A percentile compares a stretch with the other conserved stretches of the same genome.
Evolutionary conservation across 371 early-diverging fungal species (phyloP).

Genomic region (Rhizopus sp.): DNA sequence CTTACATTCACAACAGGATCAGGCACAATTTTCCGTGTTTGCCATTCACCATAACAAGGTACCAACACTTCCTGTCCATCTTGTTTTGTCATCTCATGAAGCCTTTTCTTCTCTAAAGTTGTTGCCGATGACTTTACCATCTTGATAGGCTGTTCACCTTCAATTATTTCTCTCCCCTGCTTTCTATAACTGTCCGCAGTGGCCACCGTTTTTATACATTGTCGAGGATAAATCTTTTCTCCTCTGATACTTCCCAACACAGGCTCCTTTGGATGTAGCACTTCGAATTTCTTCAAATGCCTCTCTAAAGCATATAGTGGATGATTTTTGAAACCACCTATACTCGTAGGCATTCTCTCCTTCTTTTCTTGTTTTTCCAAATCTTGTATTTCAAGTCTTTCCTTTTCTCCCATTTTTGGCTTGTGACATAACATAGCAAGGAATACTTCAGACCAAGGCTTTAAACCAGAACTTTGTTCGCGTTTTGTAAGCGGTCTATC

Average conservation of each 20-base stretch:
- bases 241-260: slow-evolving; percentile 75
- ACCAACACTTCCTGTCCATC: slow-evolving; percentile 37
- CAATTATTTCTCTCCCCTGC: slow-evolving; percentile 53
- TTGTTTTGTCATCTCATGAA: slow-evolving; percentile 47
- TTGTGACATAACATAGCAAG: slow-evolving; percentile 17
- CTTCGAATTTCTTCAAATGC: slow-evolving; percentile 77
- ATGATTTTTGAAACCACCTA: slow-evolving; percentile 79
- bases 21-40: slow-evolving; percentile 71
- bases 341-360: slow-evolving; percentile 81
- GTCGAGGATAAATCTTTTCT: slow-evolving; percentile 80
- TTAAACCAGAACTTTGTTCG: slow-evolving; percentile 36
- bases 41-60: slow-evolving; percentile 85
- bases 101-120: slow-evolving; percentile 58
- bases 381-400: slow-evolving; percentile 55
- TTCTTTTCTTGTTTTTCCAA: slow-evolving; percentile 42
- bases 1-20: slow-evolving; percentile 67
- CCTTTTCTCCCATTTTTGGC: slow-evolving; percentile 28
- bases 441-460: slow-evolving; percentile 38
- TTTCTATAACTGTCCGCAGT: slow-evolving; percentile 73
- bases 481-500: slow-evolving; percentile 48
- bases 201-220: slow-evolving; percentile 58
- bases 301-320: slow-evolving; percentile 84
- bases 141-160: slow-evolving; percentile 68
- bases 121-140: slow-evolving; percentile 65
- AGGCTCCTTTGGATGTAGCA: slow-evolving; percentile 64